Evolutionary conservation across 1,139 yeast genomes (phyloP).

Genomic region (Debaryomyces coudertii): DNA sequence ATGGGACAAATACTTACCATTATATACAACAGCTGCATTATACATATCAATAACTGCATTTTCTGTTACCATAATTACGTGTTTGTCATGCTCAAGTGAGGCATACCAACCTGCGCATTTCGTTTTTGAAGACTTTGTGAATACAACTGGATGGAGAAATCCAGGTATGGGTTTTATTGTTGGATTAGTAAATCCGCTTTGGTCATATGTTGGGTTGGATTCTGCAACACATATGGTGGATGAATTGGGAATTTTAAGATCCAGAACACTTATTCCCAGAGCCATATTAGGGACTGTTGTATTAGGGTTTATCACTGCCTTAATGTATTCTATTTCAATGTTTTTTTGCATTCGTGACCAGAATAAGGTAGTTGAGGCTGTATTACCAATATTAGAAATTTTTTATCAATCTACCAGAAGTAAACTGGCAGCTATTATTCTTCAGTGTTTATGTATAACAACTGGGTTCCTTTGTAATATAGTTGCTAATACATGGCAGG

Average conservation of each 20-base stretch:
- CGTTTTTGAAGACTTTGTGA: constrained; percentile 62
- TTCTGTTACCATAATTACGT: constrained; percentile 56
- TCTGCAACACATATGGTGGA: constrained; percentile 75
- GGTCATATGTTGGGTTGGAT: constrained; percentile 72
- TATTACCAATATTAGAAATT: constrained; percentile 66
- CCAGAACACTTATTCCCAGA: constrained; percentile 56
- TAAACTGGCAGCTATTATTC: constrained; percentile 59
- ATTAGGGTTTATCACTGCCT: constrained; percentile 65
- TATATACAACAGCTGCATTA: constrained; percentile 53
- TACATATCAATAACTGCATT: constrained; percentile 59
- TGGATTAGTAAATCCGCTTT: constrained; percentile 67
- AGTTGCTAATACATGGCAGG: constrained; percentile 77
- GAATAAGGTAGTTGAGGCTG: constrained; percentile 51
- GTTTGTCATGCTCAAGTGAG: constrained; percentile 56
- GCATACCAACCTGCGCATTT: constrained; percentile 58
- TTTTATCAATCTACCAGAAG: constrained; percentile 59
- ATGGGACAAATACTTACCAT: constrained; percentile 60
- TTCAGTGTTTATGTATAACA: constrained; percentile 58
- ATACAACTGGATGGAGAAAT: constrained; percentile 67
- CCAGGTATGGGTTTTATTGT: constrained; percentile 65
- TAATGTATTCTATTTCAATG: constrained; percentile 62
- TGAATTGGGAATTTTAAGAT: constrained; percentile 57
- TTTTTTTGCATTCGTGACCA: constrained; percentile 61
- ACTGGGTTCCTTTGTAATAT: constrained; percentile 74
- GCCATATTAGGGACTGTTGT: constrained; percentile 68